A percentile compares a stretch with the other conserved stretches of the same genome.
phyloP scores from a whole-genome alignment of 768 basidiomycete species.

The Tricholoma terreum region DNA sequence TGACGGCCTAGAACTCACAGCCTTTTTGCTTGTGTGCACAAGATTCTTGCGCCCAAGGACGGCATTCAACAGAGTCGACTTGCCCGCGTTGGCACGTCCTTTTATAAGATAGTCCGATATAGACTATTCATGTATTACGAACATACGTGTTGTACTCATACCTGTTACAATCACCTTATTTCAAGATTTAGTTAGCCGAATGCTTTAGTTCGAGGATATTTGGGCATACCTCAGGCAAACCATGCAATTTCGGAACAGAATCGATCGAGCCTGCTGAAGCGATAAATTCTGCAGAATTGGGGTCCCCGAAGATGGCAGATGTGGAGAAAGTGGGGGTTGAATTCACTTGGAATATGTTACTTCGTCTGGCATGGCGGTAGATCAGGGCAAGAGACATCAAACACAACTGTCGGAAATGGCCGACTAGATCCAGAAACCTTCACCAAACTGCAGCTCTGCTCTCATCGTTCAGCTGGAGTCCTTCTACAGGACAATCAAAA shows the following conservation, averaged over 20 bases:
- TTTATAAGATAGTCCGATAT: background rate
- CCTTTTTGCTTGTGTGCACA: constrained; percentile 64
- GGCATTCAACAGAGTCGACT: constrained; percentile 71
- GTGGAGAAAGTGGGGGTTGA: constrained; percentile 4
- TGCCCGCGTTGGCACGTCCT: constrained; percentile 81
- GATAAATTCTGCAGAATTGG: constrained; percentile 35
- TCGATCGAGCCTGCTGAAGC: constrained; percentile 35
- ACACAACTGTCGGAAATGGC: background rate
- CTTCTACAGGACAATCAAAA: background rate
- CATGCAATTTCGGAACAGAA: constrained; percentile 38
- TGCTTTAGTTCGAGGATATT: background rate
- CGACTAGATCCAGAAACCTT: background rate
- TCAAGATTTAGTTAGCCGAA: background rate
- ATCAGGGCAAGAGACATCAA: constrained; percentile 1
- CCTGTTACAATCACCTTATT: constrained; percentile 48
- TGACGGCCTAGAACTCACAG: constrained; percentile 43
- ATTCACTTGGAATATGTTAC: background rate
- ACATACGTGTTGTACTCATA: constrained; percentile 6
- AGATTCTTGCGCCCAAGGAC: constrained; percentile 57
- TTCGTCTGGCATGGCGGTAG: constrained; percentile 5
- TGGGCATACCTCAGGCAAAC: constrained; percentile 40
- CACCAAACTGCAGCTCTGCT: background rate
- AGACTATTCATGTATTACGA: background rate
- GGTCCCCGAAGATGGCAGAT: constrained; percentile 26
- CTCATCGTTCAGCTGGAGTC: background rate